Evolutionary conservation across 2,329 filamentous ascomycete genomes (phyloP).

Genomic region (Aspergillus floridensis): DNA sequence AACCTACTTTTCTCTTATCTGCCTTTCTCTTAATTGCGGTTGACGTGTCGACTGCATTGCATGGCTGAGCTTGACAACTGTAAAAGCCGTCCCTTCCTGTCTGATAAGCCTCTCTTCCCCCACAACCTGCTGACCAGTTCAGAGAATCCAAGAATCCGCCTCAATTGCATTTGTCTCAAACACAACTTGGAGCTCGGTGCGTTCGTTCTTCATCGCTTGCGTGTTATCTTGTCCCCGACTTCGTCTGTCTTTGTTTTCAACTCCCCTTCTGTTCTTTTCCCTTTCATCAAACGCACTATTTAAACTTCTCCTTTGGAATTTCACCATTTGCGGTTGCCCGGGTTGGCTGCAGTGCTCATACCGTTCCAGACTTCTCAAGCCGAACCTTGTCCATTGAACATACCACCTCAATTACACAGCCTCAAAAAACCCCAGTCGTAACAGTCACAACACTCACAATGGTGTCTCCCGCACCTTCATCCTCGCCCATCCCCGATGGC

Average conservation of each 20-base stretch:
- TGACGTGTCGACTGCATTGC: constrained; percentile 10
- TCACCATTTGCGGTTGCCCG: neutral
- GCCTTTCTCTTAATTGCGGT: neutral
- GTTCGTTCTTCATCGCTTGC: constrained; percentile 2
- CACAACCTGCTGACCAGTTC: neutral
- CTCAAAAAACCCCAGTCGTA: constrained; percentile 1
- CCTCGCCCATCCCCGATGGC: constrained; percentile 27
- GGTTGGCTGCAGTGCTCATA: neutral
- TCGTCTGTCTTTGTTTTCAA: constrained; percentile 11
- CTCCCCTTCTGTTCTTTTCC: neutral
- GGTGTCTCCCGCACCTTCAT: constrained; percentile 30
- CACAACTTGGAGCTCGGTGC: constrained; percentile 4
- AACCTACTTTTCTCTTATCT: neutral
- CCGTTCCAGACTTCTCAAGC: neutral
- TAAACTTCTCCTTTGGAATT: neutral
- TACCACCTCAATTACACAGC: neutral
- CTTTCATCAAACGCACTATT: neutral
- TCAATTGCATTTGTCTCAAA: neutral
- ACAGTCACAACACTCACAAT: constrained; percentile 18
- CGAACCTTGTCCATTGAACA: constrained; percentile 7
- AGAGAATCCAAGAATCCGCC: no score
- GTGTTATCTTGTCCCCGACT: constrained; percentile 11
- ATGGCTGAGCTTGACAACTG: constrained; percentile 10
- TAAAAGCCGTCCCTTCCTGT: neutral
- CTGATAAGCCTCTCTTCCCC: neutral